Base-by-base conservation (phyloP, 208 protist genomes). In the Leptomonas pyrrhocoris region DNA sequence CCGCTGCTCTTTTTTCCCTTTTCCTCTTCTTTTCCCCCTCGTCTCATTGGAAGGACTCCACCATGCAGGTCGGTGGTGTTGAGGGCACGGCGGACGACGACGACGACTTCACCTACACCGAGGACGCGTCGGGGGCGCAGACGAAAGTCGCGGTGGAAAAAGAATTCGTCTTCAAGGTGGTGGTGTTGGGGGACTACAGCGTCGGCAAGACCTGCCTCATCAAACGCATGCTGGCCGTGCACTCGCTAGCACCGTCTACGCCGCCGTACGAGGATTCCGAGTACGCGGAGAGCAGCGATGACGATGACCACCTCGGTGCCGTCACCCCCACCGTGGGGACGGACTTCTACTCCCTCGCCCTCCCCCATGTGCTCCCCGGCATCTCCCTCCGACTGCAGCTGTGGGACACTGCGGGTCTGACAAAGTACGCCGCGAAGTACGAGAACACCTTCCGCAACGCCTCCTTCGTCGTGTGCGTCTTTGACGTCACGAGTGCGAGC, bases 401-500 rank as follows among this genome's bases (percentile, higher is more conserved):
- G 49, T 93, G 88, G 88, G 88, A 93, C 76, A 90, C 85, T 0
- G 88, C 88, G 0, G 88, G 98, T 23, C 90, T 99, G 71, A 96
- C 98, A 85, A 72, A 97, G 21, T 99, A 99, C 73, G 92, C 97
- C 28, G 96, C 98, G 11, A 98, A 98, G 66, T 98, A 97, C 13
- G 60, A 73, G 16, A 78, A 72, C 16, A 83, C 74, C 2, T 85
- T 78, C 23, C 73, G 81, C n/a, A 74, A 99, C 75, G 97, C 94
- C 19, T 94, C 87, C 15, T 95, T 98, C 15, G 95, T 98, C 11
- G 78, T 99, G 36, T 82, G 98, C 43, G 96, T 99, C 15, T 99
- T 98, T 81, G 98, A 99, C 77, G 92, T 99, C 45, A 98, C 94
- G 43, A 97, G 92, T 89, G 73, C 78, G 23, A 73, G 61, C 11